Evolutionary conservation across 1,284 basidiomycete genomes (phyloP), one percentile per base, ranked within the genome.

Genomic region (Ceratobasidium sp.): DNA sequence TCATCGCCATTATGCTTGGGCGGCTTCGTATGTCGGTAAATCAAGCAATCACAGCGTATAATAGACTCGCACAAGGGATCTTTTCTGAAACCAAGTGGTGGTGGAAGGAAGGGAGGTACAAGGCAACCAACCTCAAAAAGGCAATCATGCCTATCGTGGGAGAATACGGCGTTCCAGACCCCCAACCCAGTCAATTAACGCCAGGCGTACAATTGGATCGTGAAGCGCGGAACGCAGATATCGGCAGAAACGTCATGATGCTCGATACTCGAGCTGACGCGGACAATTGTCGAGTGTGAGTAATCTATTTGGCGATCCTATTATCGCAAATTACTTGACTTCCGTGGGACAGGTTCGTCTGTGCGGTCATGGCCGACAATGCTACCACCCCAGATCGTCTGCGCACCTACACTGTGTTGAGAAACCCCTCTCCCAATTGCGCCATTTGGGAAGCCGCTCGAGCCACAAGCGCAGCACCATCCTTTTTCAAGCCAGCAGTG

Each of bases 1-100:
- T 85, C 3, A 81, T 84, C 48, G 81, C 84, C 8, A 77, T 85
- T 10, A 80, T 85, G 59, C 79, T 85, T 14, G 85, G 84, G 14
- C 81, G 84, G 8, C 80, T 85, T 23, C 79, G 82, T 7, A 79
- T 85, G 52, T 80, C 82, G 60, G 82, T 83, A 55, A 75, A 78
- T 7, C 81, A 81, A 3, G 57, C 74, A 18, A 79, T 79, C 35
- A 27, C 44, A 10, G 52, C 38, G 1, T 79, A 79, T 38, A 67
- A 33, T 8, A 44, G 48, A 35, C 33, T 79, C 3, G 65, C 66
- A 6, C 27, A 66, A 30, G 48, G 46, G 20, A 65, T 77, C 16
- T 79, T 77, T 46, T 60, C 50, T 2, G 52, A 20, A 2, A 71
- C 33, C 12, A 71, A 60, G 27, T 62, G 48, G 38, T 54, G 55